Base-by-base conservation (phyloP, 768 basidiomycete species). In the Mycena latifolia region DNA sequence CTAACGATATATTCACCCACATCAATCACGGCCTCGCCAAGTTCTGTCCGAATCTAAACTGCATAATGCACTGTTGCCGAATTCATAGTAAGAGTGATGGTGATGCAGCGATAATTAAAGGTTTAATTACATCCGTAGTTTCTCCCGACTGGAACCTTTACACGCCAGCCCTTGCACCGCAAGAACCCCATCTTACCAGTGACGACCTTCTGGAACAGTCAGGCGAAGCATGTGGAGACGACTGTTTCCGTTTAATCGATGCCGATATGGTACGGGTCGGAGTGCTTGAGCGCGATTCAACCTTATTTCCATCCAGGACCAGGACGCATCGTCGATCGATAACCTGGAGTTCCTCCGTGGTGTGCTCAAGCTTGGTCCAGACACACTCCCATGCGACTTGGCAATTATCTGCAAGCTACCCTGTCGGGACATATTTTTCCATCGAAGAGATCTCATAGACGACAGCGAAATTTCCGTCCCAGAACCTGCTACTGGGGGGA, bases 371-470 rank as follows among this genome's bases (percentile, higher is more conserved):
- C 70, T 85, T 28, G 72, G 77, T 14, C 85, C 88, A 12, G 82
- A 88, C 59, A 61, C 80, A 22, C 67, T 14, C 20, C 86, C 87
- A 0, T 89, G 88, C 66, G 79, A 85, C 64, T 69, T 89, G 35
- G 82, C 87, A 22, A 65, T 76, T 2, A 79, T 88, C 8, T 84
- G 83, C 54, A 77, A 81, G 15, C 84, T 79, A 61, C 78, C 80
- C 15, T 89, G 88, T 63, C 73, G 14, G 1, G 20, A 43, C 39
- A 29, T 43, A 9, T 55, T 28, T 29, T n/a, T 55, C 6, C 18
- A 29, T 22, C 25, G 39, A 17, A 17, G 27, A 7, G 22, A 43
- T 2, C 2, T 5, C 2, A 28, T 55, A 14, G 2, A 7, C 24
- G 54, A 55, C 39, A 7, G 3, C 9, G 24, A 53, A 22, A 37